Conservation (phyloP, 805 yeast genomes). For the Candida koratica region DNA sequence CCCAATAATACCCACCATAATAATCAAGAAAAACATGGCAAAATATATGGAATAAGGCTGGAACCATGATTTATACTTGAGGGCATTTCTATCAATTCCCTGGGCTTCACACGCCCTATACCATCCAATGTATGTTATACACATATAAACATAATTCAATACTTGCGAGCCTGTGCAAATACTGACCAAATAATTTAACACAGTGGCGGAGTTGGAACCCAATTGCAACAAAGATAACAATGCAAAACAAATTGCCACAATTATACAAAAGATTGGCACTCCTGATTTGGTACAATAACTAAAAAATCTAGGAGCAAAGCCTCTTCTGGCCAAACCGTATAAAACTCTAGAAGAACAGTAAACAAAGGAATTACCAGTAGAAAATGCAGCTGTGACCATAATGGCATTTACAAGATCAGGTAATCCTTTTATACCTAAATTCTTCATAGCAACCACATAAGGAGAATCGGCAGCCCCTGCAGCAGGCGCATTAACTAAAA, state of each 20-base stretch:
- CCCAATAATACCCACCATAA: conserved; percentile 57
- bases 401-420: conserved; percentile 80
- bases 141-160: conserved; percentile 44
- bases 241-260: conserved; percentile 29
- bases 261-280: conserved; percentile 61
- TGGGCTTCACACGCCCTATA: conserved; percentile 40
- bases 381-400: conserved; percentile 68
- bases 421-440: conserved; percentile 57
- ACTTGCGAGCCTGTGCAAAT: conserved; percentile 47
- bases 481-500: conserved; percentile 16
- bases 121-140: conserved; percentile 43
- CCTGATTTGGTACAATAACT: conserved; percentile 57
- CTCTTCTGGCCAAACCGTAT: conserved; percentile 66
- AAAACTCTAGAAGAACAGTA: conserved; percentile 67
- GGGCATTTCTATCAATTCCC: conserved; percentile 32
- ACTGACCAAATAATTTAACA: conserved; percentile 43
- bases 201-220: conserved; percentile 27
- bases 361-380: conserved; percentile 80
- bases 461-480: conserved; percentile 54
- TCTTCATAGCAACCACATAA: conserved; percentile 75
- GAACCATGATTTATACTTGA: conserved; percentile 41
- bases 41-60: conserved; percentile 36
- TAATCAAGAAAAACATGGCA: conserved; percentile 28
- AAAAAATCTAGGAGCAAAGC: conserved; percentile 70
- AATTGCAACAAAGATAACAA: conserved; percentile 24